A percentile compares a stretch with the other conserved stretches of the same genome.
phyloP scores from a whole-genome alignment of 495 filamentous ascomycete genomes.

The Penicillium roqueforti region DNA sequence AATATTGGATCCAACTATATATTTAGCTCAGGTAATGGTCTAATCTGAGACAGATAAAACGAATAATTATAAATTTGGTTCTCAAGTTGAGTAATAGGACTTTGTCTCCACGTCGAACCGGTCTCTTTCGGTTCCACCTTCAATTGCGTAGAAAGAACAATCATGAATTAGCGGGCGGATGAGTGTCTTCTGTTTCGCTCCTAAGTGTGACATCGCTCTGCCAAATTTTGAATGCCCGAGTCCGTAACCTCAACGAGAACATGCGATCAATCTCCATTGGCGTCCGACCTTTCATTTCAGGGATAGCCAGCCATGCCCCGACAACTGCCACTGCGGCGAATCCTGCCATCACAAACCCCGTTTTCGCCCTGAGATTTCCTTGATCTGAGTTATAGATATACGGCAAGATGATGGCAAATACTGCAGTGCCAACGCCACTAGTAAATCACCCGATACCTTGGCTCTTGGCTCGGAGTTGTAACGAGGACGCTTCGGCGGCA shows the following conservation, averaged over 20 bases:
- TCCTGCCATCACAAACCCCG: slow-evolving; percentile 31
- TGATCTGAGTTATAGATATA: slow-evolving; percentile 36
- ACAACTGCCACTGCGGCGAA: slow-evolving; percentile 21
- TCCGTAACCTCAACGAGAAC: slow-evolving; percentile 24
- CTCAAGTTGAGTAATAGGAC: neutral
- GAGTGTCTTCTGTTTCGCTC: neutral
- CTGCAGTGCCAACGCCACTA: slow-evolving; percentile 21
- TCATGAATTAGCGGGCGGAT: neutral
- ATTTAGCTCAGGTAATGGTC: neutral
- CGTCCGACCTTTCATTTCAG: slow-evolving; percentile 35
- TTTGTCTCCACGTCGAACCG: neutral
- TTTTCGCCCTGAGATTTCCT: slow-evolving; percentile 29
- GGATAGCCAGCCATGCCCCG: slow-evolving; percentile 24
- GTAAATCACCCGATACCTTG: slow-evolving; percentile 36
- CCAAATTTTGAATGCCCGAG: slow-evolving; percentile 25
- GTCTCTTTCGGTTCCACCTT: too few species aligned
- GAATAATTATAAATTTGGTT: neutral
- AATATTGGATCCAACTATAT: neutral
- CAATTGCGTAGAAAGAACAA: neutral
- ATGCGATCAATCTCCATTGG: slow-evolving; percentile 35
- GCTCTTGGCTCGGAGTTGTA: slow-evolving; percentile 31
- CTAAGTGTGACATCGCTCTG: slow-evolving; percentile 9
- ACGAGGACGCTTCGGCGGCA: slow-evolving; percentile 30
- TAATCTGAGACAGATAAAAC: neutral
- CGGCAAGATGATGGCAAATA: slow-evolving; percentile 28